Base-by-base conservation (phyloP, 2,329 filamentous ascomycete species). In the Bipolaris gigantea region DNA sequence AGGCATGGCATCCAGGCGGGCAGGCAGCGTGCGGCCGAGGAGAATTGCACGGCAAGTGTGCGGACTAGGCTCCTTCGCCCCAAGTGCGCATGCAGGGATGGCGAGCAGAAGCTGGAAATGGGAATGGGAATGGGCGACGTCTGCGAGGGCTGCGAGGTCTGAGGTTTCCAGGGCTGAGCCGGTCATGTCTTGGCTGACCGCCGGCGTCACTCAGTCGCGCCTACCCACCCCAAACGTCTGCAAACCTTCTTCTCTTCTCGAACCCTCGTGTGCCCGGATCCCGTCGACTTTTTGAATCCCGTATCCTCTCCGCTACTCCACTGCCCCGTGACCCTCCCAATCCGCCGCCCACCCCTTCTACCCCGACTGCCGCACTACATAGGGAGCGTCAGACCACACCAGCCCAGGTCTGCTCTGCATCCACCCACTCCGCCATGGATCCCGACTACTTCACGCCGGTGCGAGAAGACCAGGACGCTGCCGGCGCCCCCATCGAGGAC, bases 391-490 rank as follows among this genome's bases (percentile, higher is more conserved):
- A 48, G 39, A 43, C 47, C 18, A 38, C 50, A 45, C 51, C n/a
- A 10, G 13, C 36, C 46, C 30, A 55, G 56, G 47, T 53, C 58
- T 39, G 51, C 55, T 25, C 25, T 25, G 25, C 25, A 30, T n/a
- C n/a, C n/a, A 48, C 55, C 62, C 41, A 32, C 36, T 36, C 50
- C 44, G 48, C 47, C 64, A 71, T 72, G 70, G 67, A 71, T 45
- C 67, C 70, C 53, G 66, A 69, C 62, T 72, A 72, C 64, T 72
- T 70, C 57, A 41, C 48, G 38, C 53, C 57, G 10, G 60, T 64
- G 49, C 59, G 60, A 38, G 61, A 66, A 41, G 56, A 60, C 50
- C 57, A 55, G 47, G 60, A 61, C 48, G 58, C 61, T 27, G 56
- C 63, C 5, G 61, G 43, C 35, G 56, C 61, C 10, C 67, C 59